Evolutionary conservation across 306 rosid genomes (phyloP), one percentile per base, ranked within the genome.

Genomic region (Quercus rubra): DNA sequence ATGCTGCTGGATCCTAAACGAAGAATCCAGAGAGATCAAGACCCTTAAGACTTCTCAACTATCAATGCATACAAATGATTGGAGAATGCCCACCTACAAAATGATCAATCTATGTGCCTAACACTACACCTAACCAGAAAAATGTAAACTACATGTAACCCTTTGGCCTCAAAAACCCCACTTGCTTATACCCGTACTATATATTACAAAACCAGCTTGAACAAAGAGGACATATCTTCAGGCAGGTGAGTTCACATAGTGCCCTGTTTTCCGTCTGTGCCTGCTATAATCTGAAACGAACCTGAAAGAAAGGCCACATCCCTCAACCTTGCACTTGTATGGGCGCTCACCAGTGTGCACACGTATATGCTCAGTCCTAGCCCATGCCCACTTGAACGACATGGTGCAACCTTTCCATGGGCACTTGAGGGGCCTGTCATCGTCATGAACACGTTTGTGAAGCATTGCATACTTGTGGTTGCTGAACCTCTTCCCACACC

Each of bases 311-410:
- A 93, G 99, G 84, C 94, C 92, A 61, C 99, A 95, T 14, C 97
- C 96, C 33, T 90, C 91, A 52, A 93, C 86, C 85, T 90, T 89
- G 89, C 99, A 95, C 70, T 84, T 76, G 83, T 95, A 95, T 35
- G 99, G 99, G 81, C 91, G 86, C 86, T 95, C 99, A 74, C 99
- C 99, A 0, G 99, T 95, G 89, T 95, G 99, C 73, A 95, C 97
- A 1, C 99, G 90, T 5, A 95, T 83, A 63, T 95, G 99, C 93
- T 95, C 99, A 1, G 98, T 95, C 85, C 97, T 85, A 20, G 99
- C 97, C 99, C 99, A 95, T 23, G 94, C 96, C 99, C 99, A 95
- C 85, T 95, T 95, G 91, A 95, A 95, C 11, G 98, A 85, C 99
- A 90, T 93, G 79, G 93, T 84, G 80, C 99, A 95, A 79, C 99